phyloP scores from a whole-genome alignment of 495 filamentous ascomycete genomes.

The Tuber magnatum region DNA sequence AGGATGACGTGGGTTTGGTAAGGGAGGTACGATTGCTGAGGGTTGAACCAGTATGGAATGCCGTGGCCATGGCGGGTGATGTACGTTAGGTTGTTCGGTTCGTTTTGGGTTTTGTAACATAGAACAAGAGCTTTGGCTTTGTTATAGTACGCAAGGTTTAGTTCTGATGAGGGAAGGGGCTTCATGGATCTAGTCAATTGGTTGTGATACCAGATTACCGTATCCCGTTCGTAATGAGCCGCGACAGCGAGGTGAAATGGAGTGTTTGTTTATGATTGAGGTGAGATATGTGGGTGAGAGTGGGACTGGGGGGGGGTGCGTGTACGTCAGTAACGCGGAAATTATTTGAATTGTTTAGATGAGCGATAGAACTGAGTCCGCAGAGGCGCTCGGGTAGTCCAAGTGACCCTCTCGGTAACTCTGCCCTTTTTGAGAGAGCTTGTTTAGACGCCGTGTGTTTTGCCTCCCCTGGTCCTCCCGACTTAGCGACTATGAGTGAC shows the following conservation, averaged over 20 bases:
- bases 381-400: too few relatives aligned
- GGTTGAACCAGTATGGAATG: background rate
- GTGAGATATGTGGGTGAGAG: background rate
- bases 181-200: background rate
- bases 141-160: background rate
- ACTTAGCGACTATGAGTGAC: too few relatives aligned
- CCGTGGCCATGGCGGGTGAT: background rate
- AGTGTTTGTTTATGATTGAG: background rate
- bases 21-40: background rate
- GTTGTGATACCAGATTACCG: background rate
- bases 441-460: too few relatives aligned
- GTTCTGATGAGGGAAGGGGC: background rate
- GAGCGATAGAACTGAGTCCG: too few relatives aligned
- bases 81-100: slow-evolving; percentile 9
- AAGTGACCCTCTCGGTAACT: too few relatives aligned
- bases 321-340: background rate
- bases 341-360: background rate
- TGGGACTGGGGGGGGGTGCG: background rate
- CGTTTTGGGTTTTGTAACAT: background rate
- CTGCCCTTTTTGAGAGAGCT: too few relatives aligned
- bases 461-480: too few relatives aligned
- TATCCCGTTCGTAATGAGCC: background rate
- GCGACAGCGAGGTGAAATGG: background rate
- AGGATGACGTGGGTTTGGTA: slow-evolving; percentile 14
- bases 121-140: background rate